phyloP scores from a whole-genome alignment of 306 rosid genomes.

The Medicago arabica region DNA sequence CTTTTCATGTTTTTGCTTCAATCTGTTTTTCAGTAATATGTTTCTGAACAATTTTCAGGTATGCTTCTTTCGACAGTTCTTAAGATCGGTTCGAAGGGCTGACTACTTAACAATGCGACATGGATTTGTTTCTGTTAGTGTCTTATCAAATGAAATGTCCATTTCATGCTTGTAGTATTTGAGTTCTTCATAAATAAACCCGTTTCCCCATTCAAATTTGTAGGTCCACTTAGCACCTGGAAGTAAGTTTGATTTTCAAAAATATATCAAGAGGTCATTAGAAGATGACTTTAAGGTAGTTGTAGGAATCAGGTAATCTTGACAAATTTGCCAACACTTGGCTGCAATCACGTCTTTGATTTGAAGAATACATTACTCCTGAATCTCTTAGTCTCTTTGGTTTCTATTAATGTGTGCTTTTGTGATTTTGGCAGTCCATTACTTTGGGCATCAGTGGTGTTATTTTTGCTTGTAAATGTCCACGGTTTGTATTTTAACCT shows the following conservation, averaged over 20 bases:
- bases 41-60: slow-evolving; percentile 60
- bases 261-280: slow-evolving; percentile 88
- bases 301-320: slow-evolving; percentile 88
- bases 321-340: slow-evolving; percentile 21
- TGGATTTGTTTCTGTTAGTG: slow-evolving; percentile 85
- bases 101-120: slow-evolving; percentile 95
- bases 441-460: slow-evolving; percentile 82
- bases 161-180: neutral
- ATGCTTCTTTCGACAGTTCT: slow-evolving; percentile 82
- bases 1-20: neutral
- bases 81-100: slow-evolving; percentile 88
- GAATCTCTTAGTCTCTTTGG: neutral
- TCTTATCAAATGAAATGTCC: slow-evolving; percentile 9
- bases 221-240: slow-evolving; percentile 98
- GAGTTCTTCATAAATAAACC: neutral
- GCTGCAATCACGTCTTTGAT: neutral
- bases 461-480: slow-evolving; percentile 88
- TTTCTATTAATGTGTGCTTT: slow-evolving; percentile 8
- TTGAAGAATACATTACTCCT: slow-evolving; percentile 2
- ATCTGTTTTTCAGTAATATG: neutral
- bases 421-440: slow-evolving; percentile 75
- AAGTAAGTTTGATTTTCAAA: slow-evolving; percentile 93
- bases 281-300: slow-evolving; percentile 99
- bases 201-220: neutral
- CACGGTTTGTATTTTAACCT: slow-evolving; percentile 62